Base-by-base conservation (phyloP, 371 early-diverging fungal species). In the Cokeromyces recurvatus region DNA sequence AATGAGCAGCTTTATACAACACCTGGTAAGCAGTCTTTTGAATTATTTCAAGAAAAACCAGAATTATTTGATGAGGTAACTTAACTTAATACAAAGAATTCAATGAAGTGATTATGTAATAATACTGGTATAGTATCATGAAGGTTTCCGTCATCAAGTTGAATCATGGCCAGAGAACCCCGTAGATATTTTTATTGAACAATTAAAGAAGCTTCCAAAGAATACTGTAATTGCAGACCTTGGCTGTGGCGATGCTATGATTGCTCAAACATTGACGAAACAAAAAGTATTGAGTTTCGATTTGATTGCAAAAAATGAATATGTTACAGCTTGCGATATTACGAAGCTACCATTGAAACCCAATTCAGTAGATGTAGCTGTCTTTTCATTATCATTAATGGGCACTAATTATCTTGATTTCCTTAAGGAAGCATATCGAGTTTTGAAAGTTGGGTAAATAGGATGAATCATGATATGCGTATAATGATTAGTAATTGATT, bases 361-460 rank as follows among this genome's bases (percentile, higher is more conserved):
- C 22, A 68, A 58, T 10, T 56, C 76, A 3, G 90, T 89, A 2
- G 99, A 99, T 68, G 81, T 97, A 6, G 93, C 81, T 10, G 83
- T 99, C 8, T 97, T 96, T 59, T 95, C 94, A 52, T 74, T 99
- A 41, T 89, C 95, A 23, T 69, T 99, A 55, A 99, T 99, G 99
- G 97, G 95, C 14, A 92, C 92, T 0, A 91, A 99, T 61, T 96
- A 89, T 68, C 48, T 90, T 41, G 89, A 90, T 64, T 94, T 95
- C 61, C 57, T 97, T 34, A 75, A 68, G 45, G 99, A 99, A 67
- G 96, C 95, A 0, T 74, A 86, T 50, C 79, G 99, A 43, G 89
- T 98, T 8, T 51, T 98, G 40, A 94, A 91, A 66, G 54, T 71
- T 24, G 82, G 78, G 85, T 92, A 84, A 51, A 71, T 56, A 12